Evolutionary conservation across 495 filamentous ascomycete genomes (phyloP), one percentile per base, ranked within the genome.

Genomic region (Margaritispora aquatica): DNA sequence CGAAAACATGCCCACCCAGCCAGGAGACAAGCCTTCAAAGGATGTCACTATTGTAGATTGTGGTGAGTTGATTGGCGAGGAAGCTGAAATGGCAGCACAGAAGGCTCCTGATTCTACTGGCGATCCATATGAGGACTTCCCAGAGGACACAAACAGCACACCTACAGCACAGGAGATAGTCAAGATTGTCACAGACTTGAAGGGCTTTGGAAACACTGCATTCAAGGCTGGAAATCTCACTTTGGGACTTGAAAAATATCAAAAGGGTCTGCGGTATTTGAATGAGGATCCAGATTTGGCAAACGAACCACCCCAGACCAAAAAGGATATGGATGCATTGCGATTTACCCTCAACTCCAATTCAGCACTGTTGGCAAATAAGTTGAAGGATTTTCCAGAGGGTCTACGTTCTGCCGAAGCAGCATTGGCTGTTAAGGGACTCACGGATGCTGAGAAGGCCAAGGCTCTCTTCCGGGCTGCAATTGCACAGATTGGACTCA

Each of bases 121-220:
- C 53, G 94, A 99, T 73, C 79, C 84, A 13, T 97, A 95, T 74
- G 95, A 97, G 73, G 95, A 97, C 71, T 99, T 89, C 76, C 93
- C 94, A 23, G 92, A 95, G 69, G 94, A 99, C 74, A 76, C 60
- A 52, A 44, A 17, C 15, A 31, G 9, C 1, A 59, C 27, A 27
- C 72, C 84, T 34, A 80, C 84, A 27, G 87, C 84, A 1, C 66
- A 77, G 34, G 78, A 87, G 61, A 82, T 93, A 48, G 78, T 87
- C 56, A 82, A 87, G 70, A 90, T 99, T 63, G 90, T 90, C 1
- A 75, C 79, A n/a, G 88, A 89, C 63, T 82, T 96, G 65, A 98
- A 98, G 76, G 89, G 87, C 20, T 93, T 88, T 65, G 93, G 93
- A 54, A 97, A 96, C 76, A 82, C 81, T 63, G 92, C 92, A 0